These are phyloP conservation scores for Mediolabrus comicus DNA, from an alignment of 108 stramenopile species.

Conservation along the genomic window DNA sequence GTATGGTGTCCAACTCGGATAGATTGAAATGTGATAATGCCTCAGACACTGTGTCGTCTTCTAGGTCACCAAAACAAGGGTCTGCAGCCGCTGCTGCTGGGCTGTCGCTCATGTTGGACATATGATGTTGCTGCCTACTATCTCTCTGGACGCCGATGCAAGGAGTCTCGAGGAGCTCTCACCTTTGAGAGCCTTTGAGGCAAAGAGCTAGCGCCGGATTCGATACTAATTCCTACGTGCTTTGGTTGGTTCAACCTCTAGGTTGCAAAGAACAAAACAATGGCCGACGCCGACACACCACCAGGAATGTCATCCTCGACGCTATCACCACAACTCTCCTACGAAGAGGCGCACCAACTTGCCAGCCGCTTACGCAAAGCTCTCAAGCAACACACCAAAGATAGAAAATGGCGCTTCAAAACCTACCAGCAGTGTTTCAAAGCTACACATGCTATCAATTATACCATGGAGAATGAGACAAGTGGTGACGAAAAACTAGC, in stretches of 20 bases:
- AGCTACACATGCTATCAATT: constrained; percentile 31
- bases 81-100: neutral
- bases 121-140: neutral
- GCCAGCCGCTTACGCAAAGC: constrained; percentile 21
- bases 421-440: constrained; percentile 37
- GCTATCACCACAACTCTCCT: too few species aligned
- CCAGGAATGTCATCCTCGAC: too few species aligned
- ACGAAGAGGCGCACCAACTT: constrained; percentile 11
- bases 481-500: constrained; percentile 12
- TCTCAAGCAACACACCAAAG: constrained; percentile 23
- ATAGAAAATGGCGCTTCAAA: constrained; percentile 46
- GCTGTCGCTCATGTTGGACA: too few species aligned
- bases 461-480: constrained; percentile 17
- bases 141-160: too few species aligned
- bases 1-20: neutral
- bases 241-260: too few species aligned
- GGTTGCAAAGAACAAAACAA: too few species aligned
- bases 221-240: too few species aligned
- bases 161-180: too few species aligned
- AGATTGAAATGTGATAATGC: constrained; percentile 6
- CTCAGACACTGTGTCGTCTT: neutral
- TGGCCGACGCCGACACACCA: too few species aligned
- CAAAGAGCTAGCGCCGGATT: too few species aligned
- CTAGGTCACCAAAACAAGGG: constrained; percentile 2
- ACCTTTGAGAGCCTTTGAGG: too few species aligned